A percentile compares a stretch with the other conserved stretches of the same genome.
phyloP scores from a whole-genome alignment of 2,329 filamentous ascomycete species.

The Pseudogymnoascus sp. region DNA sequence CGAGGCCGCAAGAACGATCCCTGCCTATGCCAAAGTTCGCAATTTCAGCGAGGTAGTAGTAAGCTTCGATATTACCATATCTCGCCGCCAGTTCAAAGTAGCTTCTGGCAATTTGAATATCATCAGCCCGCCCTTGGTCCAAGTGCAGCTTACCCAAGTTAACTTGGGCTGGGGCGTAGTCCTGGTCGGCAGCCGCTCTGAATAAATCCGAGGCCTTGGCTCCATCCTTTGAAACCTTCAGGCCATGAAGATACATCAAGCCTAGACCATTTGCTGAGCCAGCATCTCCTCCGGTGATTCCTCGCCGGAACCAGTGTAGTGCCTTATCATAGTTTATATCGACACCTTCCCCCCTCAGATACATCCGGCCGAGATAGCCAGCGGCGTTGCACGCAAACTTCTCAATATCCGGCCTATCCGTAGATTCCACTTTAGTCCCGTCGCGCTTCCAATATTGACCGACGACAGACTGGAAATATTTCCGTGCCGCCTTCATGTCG shows the following conservation, averaged over 20 bases:
- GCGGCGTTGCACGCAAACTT: constrained; percentile 61
- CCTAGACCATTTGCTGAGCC: constrained; percentile 63
- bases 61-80: constrained; percentile 62
- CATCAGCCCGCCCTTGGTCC: constrained; percentile 48
- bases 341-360: constrained; percentile 61
- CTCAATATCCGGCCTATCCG: constrained; percentile 50
- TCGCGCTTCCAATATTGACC: constrained; percentile 60
- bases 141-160: constrained; percentile 60
- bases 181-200: constrained; percentile 59
- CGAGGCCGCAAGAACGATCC: constrained; percentile 58
- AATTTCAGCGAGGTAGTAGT: constrained; percentile 66
- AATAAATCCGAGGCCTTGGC: constrained; percentile 57
- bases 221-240: constrained; percentile 54
- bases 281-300: constrained; percentile 54
- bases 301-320: constrained; percentile 59
- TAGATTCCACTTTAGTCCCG: constrained; percentile 45
- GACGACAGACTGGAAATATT: constrained; percentile 60
- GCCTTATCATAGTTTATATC: constrained; percentile 58
- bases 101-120: constrained; percentile 44
- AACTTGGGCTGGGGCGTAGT: constrained; percentile 58
- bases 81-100: constrained; percentile 65
- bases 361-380: constrained; percentile 65
- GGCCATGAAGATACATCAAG: constrained; percentile 61
- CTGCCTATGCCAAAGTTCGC: constrained; percentile 56
- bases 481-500: constrained; percentile 55